These are phyloP conservation scores for Xylaria venustula DNA, from an alignment of 495 filamentous ascomycete species.

Conservation along the genomic window DNA sequence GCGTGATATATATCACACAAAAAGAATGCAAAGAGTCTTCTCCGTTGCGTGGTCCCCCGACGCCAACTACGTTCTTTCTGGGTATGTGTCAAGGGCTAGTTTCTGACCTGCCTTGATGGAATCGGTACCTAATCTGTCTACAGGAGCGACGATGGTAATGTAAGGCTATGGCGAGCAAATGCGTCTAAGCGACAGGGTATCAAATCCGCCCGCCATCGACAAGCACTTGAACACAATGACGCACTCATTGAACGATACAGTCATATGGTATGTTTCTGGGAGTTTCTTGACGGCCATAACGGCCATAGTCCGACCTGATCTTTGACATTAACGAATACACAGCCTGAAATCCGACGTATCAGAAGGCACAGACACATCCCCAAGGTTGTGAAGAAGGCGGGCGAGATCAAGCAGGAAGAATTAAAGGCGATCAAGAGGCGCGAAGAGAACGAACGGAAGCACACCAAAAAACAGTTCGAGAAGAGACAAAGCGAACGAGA, in stretches of 20 bases:
- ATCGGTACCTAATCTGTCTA: conserved; percentile 31
- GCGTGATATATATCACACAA: conserved; percentile 93
- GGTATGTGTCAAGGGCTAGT: background rate
- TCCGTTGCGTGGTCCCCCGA: conserved; percentile 81
- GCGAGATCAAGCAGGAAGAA: conserved; percentile 93
- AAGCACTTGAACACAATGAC: conserved; percentile 89
- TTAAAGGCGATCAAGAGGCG: conserved; percentile 80
- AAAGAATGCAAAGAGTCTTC: conserved; percentile 97
- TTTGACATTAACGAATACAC: conserved; percentile 11
- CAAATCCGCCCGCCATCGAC: conserved; percentile 76
- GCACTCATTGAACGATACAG: conserved; percentile 78
- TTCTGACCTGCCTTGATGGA: too few relatives aligned
- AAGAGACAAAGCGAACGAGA: conserved; percentile 81
- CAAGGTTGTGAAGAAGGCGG: conserved; percentile 94
- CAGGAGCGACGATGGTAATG: conserved; percentile 81
- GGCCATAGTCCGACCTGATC: background rate
- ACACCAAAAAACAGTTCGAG: conserved; percentile 74
- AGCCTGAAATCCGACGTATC: conserved; percentile 87
- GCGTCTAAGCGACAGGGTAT: conserved; percentile 84
- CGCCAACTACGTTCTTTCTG: conserved; percentile 71
- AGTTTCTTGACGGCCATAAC: too few relatives aligned
- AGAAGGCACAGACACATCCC: conserved; percentile 87
- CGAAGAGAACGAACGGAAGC: conserved; percentile 91
- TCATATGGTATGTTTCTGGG: conserved; percentile 62
- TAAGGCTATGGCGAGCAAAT: conserved; percentile 86